A percentile compares a stretch with the other conserved stretches of the same genome.
Evolutionary conservation across 2,329 filamentous ascomycete species (phyloP).

Genomic region (Aureobasidium sp.): DNA sequence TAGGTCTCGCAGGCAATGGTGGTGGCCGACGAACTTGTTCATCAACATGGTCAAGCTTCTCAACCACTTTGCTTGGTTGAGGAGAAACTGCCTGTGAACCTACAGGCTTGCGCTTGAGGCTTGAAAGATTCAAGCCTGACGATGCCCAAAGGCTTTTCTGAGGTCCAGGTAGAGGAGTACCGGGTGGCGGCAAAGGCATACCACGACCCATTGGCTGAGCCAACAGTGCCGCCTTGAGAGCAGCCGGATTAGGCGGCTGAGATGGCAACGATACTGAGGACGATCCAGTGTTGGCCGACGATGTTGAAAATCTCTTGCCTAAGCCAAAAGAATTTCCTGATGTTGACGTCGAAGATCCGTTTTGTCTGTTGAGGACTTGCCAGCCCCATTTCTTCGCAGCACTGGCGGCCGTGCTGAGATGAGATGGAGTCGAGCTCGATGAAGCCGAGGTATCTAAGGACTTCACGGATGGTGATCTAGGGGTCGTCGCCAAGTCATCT

Average conservation of each 20-base stretch:
- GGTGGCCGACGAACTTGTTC: background rate
- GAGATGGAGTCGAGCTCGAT: background rate
- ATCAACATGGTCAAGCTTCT: background rate
- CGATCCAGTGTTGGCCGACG: constrained; percentile 30
- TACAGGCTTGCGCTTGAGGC: constrained; percentile 21
- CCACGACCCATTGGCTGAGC: constrained; percentile 69
- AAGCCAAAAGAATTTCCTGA: background rate
- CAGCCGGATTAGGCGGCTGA: constrained; percentile 18
- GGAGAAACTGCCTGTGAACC: background rate
- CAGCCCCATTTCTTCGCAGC: constrained; percentile 54
- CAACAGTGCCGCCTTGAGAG: constrained; percentile 17
- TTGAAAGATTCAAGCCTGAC: constrained; percentile 11
- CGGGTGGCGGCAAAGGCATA: constrained; percentile 72
- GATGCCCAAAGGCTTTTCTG: constrained; percentile 18
- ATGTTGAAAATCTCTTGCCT: background rate
- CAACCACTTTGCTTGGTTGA: background rate
- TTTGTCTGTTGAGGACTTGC: constrained; percentile 39
- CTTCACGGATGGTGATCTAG: background rate
- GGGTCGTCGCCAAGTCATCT: background rate
- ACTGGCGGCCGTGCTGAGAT: constrained; percentile 33
- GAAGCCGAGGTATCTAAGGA: background rate
- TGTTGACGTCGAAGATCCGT: constrained; percentile 1
- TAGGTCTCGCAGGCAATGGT: background rate
- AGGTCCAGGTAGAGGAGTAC: constrained; percentile 59
- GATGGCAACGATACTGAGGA: constrained; percentile 7